phyloP scores from a whole-genome alignment of 139 green algal genomes.

The Tetratostichococcus sp. region DNA sequence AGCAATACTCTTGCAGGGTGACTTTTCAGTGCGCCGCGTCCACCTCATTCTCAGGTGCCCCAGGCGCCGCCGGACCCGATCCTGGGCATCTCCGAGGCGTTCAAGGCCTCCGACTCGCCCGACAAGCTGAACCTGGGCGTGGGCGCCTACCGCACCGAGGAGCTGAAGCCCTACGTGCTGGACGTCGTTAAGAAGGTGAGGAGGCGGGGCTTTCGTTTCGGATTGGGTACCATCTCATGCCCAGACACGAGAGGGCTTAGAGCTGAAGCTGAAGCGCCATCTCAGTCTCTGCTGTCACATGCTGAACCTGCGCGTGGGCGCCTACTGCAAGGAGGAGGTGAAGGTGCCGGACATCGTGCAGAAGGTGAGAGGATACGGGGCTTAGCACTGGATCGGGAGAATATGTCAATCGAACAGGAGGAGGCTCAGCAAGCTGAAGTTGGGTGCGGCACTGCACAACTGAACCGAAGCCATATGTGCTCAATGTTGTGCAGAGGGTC shows the following conservation, averaged over 20 bases:
- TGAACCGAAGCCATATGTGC: too few relatives aligned
- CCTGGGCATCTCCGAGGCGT: slow-evolving; percentile 65
- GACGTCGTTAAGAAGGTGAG: slow-evolving; percentile 81
- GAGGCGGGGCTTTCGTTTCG: too few relatives aligned
- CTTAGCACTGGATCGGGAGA: too few relatives aligned
- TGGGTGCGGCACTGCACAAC: too few relatives aligned
- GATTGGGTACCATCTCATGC: too few relatives aligned
- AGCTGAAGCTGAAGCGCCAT: too few relatives aligned
- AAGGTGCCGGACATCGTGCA: slow-evolving; percentile 91
- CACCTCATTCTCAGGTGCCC: neutral
- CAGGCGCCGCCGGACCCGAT: slow-evolving; percentile 75
- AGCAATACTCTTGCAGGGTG: too few relatives aligned
- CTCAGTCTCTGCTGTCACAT: too few relatives aligned
- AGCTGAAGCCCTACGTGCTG: slow-evolving; percentile 93
- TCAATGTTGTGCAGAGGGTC: too few relatives aligned
- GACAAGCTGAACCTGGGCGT: slow-evolving; percentile 97
- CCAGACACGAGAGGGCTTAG: too few relatives aligned
- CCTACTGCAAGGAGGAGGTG: slow-evolving; percentile 91
- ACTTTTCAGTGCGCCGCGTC: neutral
- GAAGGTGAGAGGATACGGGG: slow-evolving; percentile 51
- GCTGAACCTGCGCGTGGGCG: slow-evolving; percentile 97
- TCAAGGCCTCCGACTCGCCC: slow-evolving; percentile 48
- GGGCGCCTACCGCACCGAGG: slow-evolving; percentile 91
- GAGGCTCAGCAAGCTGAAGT: too few relatives aligned
- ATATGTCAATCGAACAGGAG: too few relatives aligned